A percentile compares a stretch with the other conserved stretches of the same genome.
These are phyloP conservation scores for Leucocoprinus birnbaumii DNA, from an alignment of 768 basidiomycete genomes.

Conservation along the genomic window DNA sequence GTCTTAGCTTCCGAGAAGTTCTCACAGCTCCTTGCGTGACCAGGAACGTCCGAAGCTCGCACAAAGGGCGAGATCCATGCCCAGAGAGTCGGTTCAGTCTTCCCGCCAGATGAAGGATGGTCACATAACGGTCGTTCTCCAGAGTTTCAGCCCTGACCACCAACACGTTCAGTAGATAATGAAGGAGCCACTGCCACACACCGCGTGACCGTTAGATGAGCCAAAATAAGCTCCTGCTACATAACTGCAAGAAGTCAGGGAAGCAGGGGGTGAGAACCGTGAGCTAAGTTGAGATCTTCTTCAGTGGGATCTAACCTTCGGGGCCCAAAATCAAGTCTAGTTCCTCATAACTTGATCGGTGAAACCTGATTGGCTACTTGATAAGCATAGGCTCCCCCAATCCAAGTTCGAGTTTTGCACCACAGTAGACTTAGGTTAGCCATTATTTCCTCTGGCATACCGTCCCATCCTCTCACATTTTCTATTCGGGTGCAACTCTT, in stretches of 20 bases:
- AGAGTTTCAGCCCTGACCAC: too few species aligned
- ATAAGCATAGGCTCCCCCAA: not conserved
- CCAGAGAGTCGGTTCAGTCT: not conserved
- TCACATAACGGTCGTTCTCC: too few species aligned
- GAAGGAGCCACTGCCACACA: not conserved
- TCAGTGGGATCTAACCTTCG: not conserved
- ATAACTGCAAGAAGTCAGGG: not conserved
- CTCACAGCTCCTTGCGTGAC: not conserved
- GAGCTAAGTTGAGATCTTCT: conserved; percentile 3
- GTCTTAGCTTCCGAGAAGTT: not conserved
- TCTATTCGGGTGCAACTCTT: not conserved
- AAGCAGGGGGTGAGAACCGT: conserved; percentile 9
- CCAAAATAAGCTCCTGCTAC: not conserved
- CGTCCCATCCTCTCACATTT: not conserved
- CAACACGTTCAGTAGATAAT: not conserved
- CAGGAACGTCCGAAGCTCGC: not conserved
- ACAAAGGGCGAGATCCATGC: not conserved
- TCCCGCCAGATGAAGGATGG: too few species aligned
- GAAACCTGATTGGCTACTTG: not conserved
- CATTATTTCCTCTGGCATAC: conserved; percentile 5
- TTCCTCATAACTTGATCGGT: not conserved
- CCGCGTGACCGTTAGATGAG: not conserved
- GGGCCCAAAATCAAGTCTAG: not conserved
- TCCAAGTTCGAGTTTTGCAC: not conserved
- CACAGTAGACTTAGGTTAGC: not conserved